phyloP scores from a whole-genome alignment of 1,284 basidiomycete species.

The Fistulina hepatica region DNA sequence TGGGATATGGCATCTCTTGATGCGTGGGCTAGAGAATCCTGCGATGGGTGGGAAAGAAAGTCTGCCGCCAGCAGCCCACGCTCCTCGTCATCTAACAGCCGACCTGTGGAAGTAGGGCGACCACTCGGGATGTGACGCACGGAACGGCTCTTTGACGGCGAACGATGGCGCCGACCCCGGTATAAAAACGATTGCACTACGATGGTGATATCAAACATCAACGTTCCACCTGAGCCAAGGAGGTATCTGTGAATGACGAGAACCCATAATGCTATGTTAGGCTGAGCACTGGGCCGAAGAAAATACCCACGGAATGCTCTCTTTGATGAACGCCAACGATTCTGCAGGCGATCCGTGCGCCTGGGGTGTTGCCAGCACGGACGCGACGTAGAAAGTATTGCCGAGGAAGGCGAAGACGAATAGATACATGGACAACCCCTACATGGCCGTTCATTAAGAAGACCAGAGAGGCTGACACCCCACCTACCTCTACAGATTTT shows the following conservation, averaged over 20 bases:
- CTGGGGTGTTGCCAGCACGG: constrained; percentile 62
- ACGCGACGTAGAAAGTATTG: constrained; percentile 82
- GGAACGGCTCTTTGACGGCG: too few relatives aligned
- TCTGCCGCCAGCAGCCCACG: too few relatives aligned
- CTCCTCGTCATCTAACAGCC: too few relatives aligned
- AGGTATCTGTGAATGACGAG: constrained; percentile 47
- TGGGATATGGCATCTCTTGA: too few relatives aligned
- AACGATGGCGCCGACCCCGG: too few relatives aligned
- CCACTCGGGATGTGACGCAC: too few relatives aligned
- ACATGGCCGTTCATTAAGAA: constrained; percentile 6
- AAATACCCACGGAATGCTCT: constrained; percentile 62
- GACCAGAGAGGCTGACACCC: too few relatives aligned
- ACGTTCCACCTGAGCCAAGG: constrained; percentile 78
- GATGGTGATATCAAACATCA: constrained; percentile 85
- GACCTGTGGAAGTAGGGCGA: too few relatives aligned
- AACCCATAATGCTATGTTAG: constrained; percentile 8
- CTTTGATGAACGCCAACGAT: constrained; percentile 50
- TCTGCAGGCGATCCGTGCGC: constrained; percentile 40
- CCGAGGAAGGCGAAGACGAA: constrained; percentile 89
- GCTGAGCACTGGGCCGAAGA: constrained; percentile 8
- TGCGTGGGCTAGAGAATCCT: too few relatives aligned
- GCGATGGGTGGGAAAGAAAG: too few relatives aligned
- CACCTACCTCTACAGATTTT: constrained; percentile 77
- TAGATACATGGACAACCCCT: constrained; percentile 86
- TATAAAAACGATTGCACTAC: constrained; percentile 43